Evolutionary conservation across 140 eudicot genomes (phyloP).

Genomic region (Ambrosia hybrid): DNA sequence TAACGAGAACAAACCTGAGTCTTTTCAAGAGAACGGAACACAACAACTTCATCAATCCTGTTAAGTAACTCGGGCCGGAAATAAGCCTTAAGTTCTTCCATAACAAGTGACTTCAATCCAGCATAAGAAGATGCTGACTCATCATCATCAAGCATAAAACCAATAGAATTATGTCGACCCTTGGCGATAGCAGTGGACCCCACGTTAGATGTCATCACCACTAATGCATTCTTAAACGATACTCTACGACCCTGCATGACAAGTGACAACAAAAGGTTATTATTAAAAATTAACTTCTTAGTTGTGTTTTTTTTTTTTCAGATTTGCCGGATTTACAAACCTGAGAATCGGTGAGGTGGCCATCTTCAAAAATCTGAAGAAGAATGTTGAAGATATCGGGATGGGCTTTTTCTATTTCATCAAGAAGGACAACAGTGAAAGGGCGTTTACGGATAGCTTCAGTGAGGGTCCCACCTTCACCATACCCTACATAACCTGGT

Average conservation of each 20-base stretch:
- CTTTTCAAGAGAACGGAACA: slow-evolving; percentile 78
- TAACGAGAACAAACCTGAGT: slow-evolving; percentile 59
- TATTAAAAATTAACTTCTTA: background rate
- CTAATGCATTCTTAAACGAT: slow-evolving; percentile 77
- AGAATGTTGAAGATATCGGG: slow-evolving; percentile 84
- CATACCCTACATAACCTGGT: slow-evolving; percentile 91
- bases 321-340: slow-evolving; percentile 38
- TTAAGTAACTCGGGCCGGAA: slow-evolving; percentile 87
- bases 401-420: slow-evolving; percentile 94
- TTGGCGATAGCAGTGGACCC: slow-evolving; percentile 81
- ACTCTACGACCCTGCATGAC: slow-evolving; percentile 72
- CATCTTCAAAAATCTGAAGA: slow-evolving; percentile 90
- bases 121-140: slow-evolving; percentile 63
- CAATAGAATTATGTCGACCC: slow-evolving; percentile 63
- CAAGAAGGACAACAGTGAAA: slow-evolving; percentile 73
- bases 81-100: slow-evolving; percentile 72
- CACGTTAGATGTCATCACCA: slow-evolving; percentile 88
- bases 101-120: slow-evolving; percentile 68
- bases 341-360: slow-evolving; percentile 95
- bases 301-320: background rate
- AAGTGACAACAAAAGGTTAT: background rate
- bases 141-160: slow-evolving; percentile 55
- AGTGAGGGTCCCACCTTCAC: slow-evolving; percentile 87
- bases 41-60: slow-evolving; percentile 85
- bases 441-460: slow-evolving; percentile 85